These are phyloP conservation scores for Raphanus hybrid DNA, from an alignment of 441 rosid genomes.

Conservation along the genomic window DNA sequence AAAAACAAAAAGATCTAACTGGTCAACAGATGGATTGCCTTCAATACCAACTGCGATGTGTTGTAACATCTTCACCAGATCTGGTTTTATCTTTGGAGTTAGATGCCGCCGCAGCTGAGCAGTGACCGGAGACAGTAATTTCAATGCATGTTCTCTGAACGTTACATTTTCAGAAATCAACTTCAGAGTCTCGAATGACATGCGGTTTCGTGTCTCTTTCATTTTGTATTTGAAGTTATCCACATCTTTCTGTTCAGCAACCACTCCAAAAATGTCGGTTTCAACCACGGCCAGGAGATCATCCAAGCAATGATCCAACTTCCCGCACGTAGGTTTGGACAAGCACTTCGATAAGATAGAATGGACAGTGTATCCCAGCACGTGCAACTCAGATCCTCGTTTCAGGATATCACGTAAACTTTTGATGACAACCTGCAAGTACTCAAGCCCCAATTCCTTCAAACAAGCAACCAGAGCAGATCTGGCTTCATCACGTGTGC, in stretches of 20 bases:
- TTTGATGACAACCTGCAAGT: slow-evolving; percentile 68
- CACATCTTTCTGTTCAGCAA: slow-evolving; percentile 93
- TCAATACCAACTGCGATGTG: slow-evolving; percentile 87
- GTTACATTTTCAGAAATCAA: slow-evolving; percentile 77
- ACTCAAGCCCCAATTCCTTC: slow-evolving; percentile 92
- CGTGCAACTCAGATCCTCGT: slow-evolving; percentile 91
- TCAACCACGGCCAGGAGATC: slow-evolving; percentile 83
- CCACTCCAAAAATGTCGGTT: slow-evolving; percentile 88
- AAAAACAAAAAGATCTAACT: slow-evolving; percentile 74
- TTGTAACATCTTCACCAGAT: slow-evolving; percentile 76
- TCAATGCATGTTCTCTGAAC: slow-evolving; percentile 71
- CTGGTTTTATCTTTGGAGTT: slow-evolving; percentile 70
- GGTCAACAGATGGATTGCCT: slow-evolving; percentile 84
- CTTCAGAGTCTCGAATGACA: slow-evolving; percentile 79
- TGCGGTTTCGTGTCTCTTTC: slow-evolving; percentile 86
- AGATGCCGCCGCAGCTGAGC: slow-evolving; percentile 67
- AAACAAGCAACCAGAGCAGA: slow-evolving; percentile 85
- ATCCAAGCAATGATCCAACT: slow-evolving; percentile 82
- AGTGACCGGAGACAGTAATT: slow-evolving; percentile 72
- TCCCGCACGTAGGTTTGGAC: slow-evolving; percentile 52
- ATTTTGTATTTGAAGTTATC: slow-evolving; percentile 84
- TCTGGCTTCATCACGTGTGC: slow-evolving; percentile 85
- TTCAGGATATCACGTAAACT: slow-evolving; percentile 74
- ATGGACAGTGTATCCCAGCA: slow-evolving; percentile 80
- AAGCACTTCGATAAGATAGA: slow-evolving; percentile 69